Evolutionary conservation across 2,329 filamentous ascomycete species (phyloP), one percentile per base, ranked within the genome.

Genomic region (Graphium sp.): DNA sequence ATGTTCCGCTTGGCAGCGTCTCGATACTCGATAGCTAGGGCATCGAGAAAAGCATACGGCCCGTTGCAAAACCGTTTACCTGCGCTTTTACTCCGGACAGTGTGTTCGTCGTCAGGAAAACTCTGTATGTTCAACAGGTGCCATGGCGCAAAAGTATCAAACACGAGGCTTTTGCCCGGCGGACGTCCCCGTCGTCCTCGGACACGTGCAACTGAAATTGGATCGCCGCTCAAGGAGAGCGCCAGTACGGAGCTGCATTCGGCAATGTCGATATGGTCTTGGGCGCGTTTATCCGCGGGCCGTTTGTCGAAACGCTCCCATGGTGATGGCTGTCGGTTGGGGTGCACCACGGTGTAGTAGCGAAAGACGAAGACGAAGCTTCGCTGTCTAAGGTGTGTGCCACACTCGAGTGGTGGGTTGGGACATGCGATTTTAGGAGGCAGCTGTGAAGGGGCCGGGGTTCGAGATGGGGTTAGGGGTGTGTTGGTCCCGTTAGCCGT

Each of bases 331-430:
- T 56, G 52, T 22, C 68, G 58, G 4, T 58, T 60, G 5, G 64
- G 55, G 2, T 59, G 62, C 9, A 74, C 58, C 6, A 73, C 55
- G 5, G 69, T 74, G 40, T 71, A 74, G 41, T 74, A 75, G 37
- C 74, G 72, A 42, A 75, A 73, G 23, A 58, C 64, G 41, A 75
- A 74, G 37, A 72, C 61, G 42, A 74, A 72, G 6, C 60, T 64
- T 6, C 62, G 53, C 37, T 67, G 67, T 9, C 58, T 60, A 6
- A 62, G 48, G 5, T 48, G 40, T 18, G 59, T 50, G 17, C 60
- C 50, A 3, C 45, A 35, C 11, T 52, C 45, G 29, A 51, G 21
- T 25, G 4, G 23, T 28, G 9, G 23, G 26, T 17, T 15, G 29
- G 23, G n/a, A n/a, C n/a, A n/a, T n/a, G n/a, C n/a, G 18, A 28